These are phyloP conservation scores for Suhomyces kunorum DNA, from an alignment of 1,139 yeast species.

Conservation along the genomic window DNA sequence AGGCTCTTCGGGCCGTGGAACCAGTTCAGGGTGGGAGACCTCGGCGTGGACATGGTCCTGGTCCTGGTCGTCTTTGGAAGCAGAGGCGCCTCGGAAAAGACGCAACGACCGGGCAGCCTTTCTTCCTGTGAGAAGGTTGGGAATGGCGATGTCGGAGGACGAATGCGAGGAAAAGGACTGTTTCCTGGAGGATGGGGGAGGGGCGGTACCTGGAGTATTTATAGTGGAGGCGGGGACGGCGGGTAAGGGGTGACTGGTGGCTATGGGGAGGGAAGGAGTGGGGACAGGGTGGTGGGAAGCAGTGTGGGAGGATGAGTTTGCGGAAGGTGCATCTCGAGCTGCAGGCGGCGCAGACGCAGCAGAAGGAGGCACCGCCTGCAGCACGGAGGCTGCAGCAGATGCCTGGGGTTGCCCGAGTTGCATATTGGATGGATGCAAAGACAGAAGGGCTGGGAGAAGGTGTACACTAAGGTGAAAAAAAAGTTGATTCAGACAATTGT, in stretches of 20 bases:
- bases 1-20: background rate
- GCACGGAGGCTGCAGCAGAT: slow-evolving; percentile 1
- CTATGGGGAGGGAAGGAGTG: background rate
- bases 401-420: slow-evolving; percentile 6
- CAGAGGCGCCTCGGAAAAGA: slow-evolving; percentile 32
- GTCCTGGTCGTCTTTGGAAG: slow-evolving; percentile 14
- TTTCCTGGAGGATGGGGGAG: slow-evolving; percentile 4
- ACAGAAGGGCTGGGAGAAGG: background rate
- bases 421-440: slow-evolving; percentile 4
- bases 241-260: background rate
- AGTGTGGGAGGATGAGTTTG: background rate
- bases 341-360: background rate
- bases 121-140: slow-evolving; percentile 31
- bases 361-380: background rate
- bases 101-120: slow-evolving; percentile 44
- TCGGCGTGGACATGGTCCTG: background rate
- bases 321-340: background rate
- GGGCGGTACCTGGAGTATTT: background rate
- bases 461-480: slow-evolving; percentile 3
- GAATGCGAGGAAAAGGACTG: slow-evolving; percentile 8
- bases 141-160: slow-evolving; percentile 13
- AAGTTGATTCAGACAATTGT: slow-evolving; percentile 6
- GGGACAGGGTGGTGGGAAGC: background rate
- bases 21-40: background rate
- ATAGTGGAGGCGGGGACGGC: background rate